A percentile compares a stretch with the other conserved stretches of the same genome.
Evolutionary conservation across 1,284 basidiomycete genomes (phyloP).

Genomic region (Ustilago lituana): DNA sequence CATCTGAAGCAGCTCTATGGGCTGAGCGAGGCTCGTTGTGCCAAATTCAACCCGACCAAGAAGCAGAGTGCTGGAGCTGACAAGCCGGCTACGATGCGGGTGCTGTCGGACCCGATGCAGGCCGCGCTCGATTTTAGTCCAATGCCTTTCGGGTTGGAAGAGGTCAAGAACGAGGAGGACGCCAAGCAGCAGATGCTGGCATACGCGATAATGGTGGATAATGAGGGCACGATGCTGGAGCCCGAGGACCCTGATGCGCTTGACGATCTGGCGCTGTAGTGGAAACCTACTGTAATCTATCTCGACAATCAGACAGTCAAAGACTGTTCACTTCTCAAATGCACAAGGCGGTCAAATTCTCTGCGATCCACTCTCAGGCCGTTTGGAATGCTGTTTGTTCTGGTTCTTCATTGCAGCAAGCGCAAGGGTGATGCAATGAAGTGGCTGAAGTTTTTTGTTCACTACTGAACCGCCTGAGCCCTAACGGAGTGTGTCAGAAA

Average conservation of each 20-base stretch:
- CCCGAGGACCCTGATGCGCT: constrained; percentile 45
- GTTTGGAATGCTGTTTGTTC: too few relatives aligned
- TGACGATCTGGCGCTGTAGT: constrained; percentile 34
- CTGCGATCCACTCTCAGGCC: too few relatives aligned
- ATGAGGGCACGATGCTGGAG: constrained; percentile 54
- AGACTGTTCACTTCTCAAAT: too few relatives aligned
- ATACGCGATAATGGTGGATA: constrained; percentile 47
- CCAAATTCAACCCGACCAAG: constrained; percentile 54
- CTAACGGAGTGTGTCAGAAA: too few relatives aligned
- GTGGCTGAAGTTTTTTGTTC: too few relatives aligned
- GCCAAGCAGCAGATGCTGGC: constrained; percentile 49
- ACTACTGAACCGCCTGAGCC: too few relatives aligned
- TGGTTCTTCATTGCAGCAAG: background rate
- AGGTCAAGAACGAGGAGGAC: constrained; percentile 33
- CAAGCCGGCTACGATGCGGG: constrained; percentile 44
- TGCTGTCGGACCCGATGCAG: constrained; percentile 39
- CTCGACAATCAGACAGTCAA: too few relatives aligned
- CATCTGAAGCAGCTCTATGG: constrained; percentile 61
- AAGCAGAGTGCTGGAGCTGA: constrained; percentile 54
- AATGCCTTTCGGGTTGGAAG: constrained; percentile 33
- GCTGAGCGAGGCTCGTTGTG: constrained; percentile 52
- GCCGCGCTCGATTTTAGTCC: constrained; percentile 41
- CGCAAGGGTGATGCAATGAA: too few relatives aligned
- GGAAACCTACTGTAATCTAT: too few relatives aligned
- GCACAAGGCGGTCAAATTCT: too few relatives aligned